phyloP scores from a whole-genome alignment of 768 basidiomycete genomes.

The Suillus clintonianus region DNA sequence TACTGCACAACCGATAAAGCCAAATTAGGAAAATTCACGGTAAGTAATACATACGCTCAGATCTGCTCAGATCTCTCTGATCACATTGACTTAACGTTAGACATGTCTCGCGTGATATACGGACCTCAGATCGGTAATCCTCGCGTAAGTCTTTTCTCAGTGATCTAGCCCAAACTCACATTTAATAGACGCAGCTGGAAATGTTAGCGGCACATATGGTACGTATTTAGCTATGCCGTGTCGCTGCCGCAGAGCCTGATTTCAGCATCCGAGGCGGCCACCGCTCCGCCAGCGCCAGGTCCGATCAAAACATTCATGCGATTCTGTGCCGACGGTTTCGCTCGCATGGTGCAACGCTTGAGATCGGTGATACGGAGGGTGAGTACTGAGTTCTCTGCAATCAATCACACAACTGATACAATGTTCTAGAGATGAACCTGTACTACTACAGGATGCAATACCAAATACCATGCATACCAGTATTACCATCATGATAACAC shows the following conservation, averaged over 20 bases:
- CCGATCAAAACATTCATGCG: not conserved
- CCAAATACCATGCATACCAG: too few relatives aligned
- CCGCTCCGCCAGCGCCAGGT: not conserved
- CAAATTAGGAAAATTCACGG: not conserved
- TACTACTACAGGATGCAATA: too few relatives aligned
- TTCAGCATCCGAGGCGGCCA: not conserved
- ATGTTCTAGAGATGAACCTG: not conserved
- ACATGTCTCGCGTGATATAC: not conserved
- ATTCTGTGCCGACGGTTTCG: not conserved
- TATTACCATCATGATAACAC: too few relatives aligned
- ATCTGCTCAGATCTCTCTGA: not conserved
- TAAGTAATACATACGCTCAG: too few relatives aligned
- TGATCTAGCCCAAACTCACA: not conserved
- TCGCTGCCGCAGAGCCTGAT: not conserved
- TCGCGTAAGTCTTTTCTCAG: not conserved
- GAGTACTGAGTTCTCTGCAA: not conserved
- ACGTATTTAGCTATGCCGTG: not conserved
- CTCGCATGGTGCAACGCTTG: not conserved
- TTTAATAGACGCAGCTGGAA: not conserved
- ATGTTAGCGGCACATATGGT: not conserved
- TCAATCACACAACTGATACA: not conserved
- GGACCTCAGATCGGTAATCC: not conserved
- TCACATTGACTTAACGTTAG: not conserved
- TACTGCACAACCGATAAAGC: not conserved
- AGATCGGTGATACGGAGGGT: not conserved